A percentile compares a stretch with the other conserved stretches of the same genome.
These are phyloP conservation scores for Bocquillonia castaneifolia DNA, from an alignment of 441 rosid species.

Conservation along the genomic window DNA sequence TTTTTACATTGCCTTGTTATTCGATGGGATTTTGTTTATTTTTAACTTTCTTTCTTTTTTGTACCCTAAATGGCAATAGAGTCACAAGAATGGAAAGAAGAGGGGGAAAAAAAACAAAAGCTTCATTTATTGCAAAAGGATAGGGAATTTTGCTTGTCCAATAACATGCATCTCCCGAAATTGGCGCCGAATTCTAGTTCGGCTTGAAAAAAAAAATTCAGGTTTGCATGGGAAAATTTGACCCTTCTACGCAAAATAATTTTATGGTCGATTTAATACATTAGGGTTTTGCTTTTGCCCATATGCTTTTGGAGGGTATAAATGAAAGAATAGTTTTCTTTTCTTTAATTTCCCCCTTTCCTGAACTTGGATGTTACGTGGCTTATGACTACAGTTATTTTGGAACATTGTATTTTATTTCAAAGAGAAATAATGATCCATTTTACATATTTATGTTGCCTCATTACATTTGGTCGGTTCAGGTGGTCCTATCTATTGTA, in stretches of 20 bases:
- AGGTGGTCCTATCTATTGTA: background rate
- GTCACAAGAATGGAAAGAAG: background rate
- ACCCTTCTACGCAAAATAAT: too few species aligned
- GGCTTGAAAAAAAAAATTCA: too few species aligned
- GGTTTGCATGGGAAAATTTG: slow-evolving; percentile 4
- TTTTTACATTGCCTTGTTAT: background rate
- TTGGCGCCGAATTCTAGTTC: slow-evolving; percentile 32
- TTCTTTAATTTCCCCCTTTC: too few species aligned
- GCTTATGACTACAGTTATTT: background rate
- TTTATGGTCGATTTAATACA: too few species aligned
- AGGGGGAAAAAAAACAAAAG: background rate
- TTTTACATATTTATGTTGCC: background rate
- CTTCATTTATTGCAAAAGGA: slow-evolving; percentile 28
- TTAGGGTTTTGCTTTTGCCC: too few species aligned
- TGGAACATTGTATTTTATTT: background rate
- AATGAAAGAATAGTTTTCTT: background rate
- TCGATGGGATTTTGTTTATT: background rate
- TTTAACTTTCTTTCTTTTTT: background rate
- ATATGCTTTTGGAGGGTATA: background rate
- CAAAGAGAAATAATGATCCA: background rate
- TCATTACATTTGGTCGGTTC: background rate
- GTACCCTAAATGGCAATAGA: slow-evolving; percentile 2
- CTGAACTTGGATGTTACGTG: background rate
- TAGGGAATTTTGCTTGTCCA: slow-evolving; percentile 7
- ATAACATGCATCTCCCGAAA: slow-evolving; percentile 25